These are phyloP conservation scores for Erysimum pusillum DNA, from an alignment of 441 rosid genomes.

Conservation along the genomic window DNA sequence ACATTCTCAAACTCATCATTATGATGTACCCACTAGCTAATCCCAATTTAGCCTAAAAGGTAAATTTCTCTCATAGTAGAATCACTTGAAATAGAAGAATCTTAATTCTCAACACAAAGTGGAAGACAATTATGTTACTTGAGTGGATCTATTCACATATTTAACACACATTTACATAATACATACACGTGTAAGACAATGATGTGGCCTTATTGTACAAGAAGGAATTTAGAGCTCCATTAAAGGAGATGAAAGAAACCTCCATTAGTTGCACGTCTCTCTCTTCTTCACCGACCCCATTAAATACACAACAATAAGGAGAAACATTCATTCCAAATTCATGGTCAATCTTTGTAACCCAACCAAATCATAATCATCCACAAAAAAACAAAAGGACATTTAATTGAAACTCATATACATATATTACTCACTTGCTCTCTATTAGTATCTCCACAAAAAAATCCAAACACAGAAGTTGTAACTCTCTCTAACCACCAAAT, in stretches of 20 bases:
- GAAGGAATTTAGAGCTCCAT: constrained; percentile 19
- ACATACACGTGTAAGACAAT: constrained; percentile 24
- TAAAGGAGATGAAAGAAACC: constrained; percentile 40
- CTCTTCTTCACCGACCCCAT: constrained; percentile 43
- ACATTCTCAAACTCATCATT: constrained; percentile 16
- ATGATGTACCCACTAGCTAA: constrained; percentile 9
- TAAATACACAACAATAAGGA: constrained; percentile 35
- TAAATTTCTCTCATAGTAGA: not conserved
- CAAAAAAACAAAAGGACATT: constrained; percentile 2
- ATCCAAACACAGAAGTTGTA: not conserved
- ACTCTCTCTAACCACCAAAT: not conserved
- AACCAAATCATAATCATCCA: constrained; percentile 30
- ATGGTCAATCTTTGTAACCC: constrained; percentile 20
- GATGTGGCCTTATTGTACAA: constrained; percentile 13
- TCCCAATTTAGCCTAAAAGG: not conserved
- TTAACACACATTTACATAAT: not conserved
- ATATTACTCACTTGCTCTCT: constrained; percentile 20
- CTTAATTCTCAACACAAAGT: not conserved
- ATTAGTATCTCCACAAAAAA: constrained; percentile 19
- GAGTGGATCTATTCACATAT: constrained; percentile 11
- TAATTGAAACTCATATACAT: not conserved
- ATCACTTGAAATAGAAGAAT: not conserved
- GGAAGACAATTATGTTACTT: constrained; percentile 25
- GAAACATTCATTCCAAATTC: constrained; percentile 31
- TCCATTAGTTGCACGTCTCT: constrained; percentile 38